A percentile compares a stretch with the other conserved stretches of the same genome.
These are phyloP conservation scores for Citrus cavaleriei DNA, from an alignment of 345 rosid species.

Conservation along the genomic window DNA sequence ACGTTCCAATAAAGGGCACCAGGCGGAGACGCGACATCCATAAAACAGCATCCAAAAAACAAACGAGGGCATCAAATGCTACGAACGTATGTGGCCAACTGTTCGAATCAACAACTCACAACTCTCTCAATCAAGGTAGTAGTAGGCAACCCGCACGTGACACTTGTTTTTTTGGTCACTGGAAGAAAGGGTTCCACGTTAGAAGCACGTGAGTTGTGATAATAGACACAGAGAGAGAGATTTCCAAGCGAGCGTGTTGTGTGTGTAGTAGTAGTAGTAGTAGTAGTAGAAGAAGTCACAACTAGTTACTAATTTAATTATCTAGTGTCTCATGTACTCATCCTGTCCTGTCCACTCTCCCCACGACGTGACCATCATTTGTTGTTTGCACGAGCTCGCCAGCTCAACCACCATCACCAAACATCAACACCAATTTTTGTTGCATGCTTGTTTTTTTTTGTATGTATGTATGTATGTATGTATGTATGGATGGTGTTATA, in stretches of 20 bases:
- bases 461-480: not conserved
- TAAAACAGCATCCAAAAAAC: too few species aligned
- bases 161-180: not conserved
- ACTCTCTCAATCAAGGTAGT: not conserved
- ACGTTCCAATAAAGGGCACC: not conserved
- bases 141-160: constrained; percentile 18
- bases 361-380: constrained; percentile 33
- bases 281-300: too few species aligned
- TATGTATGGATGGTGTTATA: not conserved
- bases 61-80: not conserved
- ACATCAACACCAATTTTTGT: not conserved
- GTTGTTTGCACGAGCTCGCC: constrained; percentile 29
- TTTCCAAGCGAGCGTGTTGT: too few species aligned
- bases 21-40: too few species aligned
- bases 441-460: not conserved
- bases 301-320: not conserved
- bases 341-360: not conserved
- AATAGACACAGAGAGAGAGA: not conserved
- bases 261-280: too few species aligned
- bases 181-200: not conserved
- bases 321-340: not conserved
- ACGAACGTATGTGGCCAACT: not conserved
- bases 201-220: constrained; percentile 23
- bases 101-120: not conserved
- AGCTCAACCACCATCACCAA: constrained; percentile 17